These are phyloP conservation scores for Diaporthe ampelina DNA, from an alignment of 2,329 filamentous ascomycete species.

Conservation along the genomic window DNA sequence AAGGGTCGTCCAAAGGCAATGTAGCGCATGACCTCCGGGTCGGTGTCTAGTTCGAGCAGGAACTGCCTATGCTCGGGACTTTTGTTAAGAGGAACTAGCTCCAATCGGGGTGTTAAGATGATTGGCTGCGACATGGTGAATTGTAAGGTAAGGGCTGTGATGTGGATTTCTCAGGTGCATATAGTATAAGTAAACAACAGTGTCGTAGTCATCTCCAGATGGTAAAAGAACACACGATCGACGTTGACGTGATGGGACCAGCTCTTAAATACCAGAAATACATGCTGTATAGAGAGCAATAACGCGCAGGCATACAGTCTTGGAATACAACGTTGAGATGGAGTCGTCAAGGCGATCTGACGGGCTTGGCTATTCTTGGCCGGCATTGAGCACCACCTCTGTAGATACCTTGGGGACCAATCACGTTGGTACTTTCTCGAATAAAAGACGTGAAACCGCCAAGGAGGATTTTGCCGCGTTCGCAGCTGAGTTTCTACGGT, in stretches of 20 bases:
- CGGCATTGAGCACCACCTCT: not conserved
- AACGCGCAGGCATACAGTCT: not conserved
- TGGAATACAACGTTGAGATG: not conserved
- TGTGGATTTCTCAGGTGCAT: not conserved
- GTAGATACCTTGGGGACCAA: not conserved
- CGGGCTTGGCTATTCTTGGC: constrained; percentile 7
- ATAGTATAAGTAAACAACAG: not conserved
- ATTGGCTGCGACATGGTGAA: constrained; percentile 10
- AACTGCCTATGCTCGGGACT: constrained; percentile 9
- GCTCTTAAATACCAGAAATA: not conserved
- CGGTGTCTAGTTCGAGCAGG: not conserved
- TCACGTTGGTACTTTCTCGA: not conserved
- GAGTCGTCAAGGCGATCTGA: constrained; percentile 1
- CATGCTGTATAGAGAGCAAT: not conserved
- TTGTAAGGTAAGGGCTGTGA: not conserved
- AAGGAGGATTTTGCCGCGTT: not conserved
- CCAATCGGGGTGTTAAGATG: not conserved
- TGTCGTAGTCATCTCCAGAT: not conserved
- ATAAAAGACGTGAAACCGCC: not conserved
- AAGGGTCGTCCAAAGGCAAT: constrained; percentile 2
- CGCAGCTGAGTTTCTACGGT: not conserved
- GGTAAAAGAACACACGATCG: not conserved
- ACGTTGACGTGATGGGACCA: not conserved
- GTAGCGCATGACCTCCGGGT: constrained; percentile 9
- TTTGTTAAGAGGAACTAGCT: constrained; percentile 1